Percentiles rank a stretch among this genome's conserved stretches.
These are phyloP conservation scores for Chrysopogon serrulatus DNA, from an alignment of 176 grass and related monocot species.

Conservation along the genomic window DNA sequence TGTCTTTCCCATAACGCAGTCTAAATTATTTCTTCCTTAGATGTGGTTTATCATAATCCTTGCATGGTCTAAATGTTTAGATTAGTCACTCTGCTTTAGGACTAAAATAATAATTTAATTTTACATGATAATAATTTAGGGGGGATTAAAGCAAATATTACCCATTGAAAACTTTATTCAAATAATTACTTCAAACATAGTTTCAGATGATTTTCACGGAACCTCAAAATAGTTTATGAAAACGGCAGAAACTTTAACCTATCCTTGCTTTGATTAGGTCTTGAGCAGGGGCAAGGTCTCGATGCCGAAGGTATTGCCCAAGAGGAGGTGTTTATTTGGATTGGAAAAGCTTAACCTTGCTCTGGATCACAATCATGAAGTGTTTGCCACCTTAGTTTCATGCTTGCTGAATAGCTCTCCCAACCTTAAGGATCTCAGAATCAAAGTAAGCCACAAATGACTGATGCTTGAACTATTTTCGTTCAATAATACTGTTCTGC, in stretches of 20 bases:
- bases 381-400: constrained; percentile 1
- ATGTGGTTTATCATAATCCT: neutral
- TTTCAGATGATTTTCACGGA: too few species aligned
- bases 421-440: constrained; percentile 16
- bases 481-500: too few species aligned
- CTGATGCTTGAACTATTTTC: too few species aligned
- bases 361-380: neutral
- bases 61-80: neutral
- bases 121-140: too few species aligned
- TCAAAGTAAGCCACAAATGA: neutral
- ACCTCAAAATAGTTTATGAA: neutral
- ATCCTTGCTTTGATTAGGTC: neutral
- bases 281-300: neutral
- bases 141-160: neutral
- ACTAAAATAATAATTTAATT: neutral
- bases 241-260: too few species aligned
- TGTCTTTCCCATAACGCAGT: too few species aligned
- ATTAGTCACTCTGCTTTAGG: neutral
- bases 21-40: neutral
- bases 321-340: too few species aligned
- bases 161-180: neutral
- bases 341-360: constrained; percentile 1
- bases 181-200: neutral
- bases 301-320: neutral
- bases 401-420: constrained; percentile 38